Evolutionary conservation across 2,329 filamentous ascomycete species (phyloP), one percentile per base, ranked within the genome.

Genomic region (Clonostachys sp.): DNA sequence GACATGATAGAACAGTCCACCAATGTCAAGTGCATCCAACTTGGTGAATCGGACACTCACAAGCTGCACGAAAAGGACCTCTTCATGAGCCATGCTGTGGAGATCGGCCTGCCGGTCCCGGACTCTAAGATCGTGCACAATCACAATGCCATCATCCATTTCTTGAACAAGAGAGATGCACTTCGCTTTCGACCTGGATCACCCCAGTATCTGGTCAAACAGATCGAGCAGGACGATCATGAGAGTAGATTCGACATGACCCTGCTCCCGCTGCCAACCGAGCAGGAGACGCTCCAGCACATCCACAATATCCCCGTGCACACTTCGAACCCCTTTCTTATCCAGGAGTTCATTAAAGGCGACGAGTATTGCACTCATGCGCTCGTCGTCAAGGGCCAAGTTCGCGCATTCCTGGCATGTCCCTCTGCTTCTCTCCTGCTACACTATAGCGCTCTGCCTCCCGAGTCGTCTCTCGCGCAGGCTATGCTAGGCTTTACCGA

Each of bases 301-400:
- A 70, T 90, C 12, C 50, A 57, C 1, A 13, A 67, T 61, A 56
- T 68, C 6, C 57, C 57, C 2, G 79, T 78, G 3, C 62, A 70
- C 12, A 59, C 73, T 0, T 68, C 71, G 3, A 78, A 84, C 0
- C 83, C 75, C 73, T 89, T 50, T 60, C 55, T 66, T 17, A 47
- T 90, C 20, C 86, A 91, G 58, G 81, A 89, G 58, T 88, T 77
- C 60, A 78, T 87, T 51, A 49, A 57, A 1, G 72, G 75, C 1
- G 70, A 73, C 0, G 86, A 90, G 60, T 90, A 83, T 59, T 87
- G 84, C 62, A 89, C 87, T 0, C 86, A 91, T 54, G 68, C 85
- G 0, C 70, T 91, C 4, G 67, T 91, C 5, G 71, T 90, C n/a
- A 65, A 71, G 1, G 86, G 86, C 2, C 63, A 75, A 34, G 76